Conservation (phyloP, 2,329 filamentous ascomycete genomes). For the Calonectria multiphialidica region DNA sequence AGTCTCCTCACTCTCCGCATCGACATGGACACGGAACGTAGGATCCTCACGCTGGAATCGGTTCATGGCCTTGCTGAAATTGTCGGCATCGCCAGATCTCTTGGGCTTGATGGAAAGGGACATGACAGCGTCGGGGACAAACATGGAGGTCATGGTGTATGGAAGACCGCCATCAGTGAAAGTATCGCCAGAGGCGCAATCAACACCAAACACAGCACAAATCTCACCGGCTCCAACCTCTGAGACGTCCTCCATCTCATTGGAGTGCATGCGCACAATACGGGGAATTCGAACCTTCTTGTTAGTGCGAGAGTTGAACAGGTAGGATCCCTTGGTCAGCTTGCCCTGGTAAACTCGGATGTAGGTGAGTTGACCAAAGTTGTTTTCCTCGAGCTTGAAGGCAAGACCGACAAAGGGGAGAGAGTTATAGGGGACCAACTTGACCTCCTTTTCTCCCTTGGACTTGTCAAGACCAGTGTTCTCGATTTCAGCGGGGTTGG, state of each 20-base stretch:
- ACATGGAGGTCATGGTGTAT: conserved; percentile 98
- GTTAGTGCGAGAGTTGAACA: conserved; percentile 93
- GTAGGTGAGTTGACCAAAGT: conserved; percentile 97
- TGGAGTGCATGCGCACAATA: conserved; percentile 99
- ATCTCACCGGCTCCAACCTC: conserved; percentile 98
- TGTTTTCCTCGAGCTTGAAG: conserved; percentile 99
- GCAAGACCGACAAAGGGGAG: conserved; percentile 95
- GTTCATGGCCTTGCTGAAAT: conserved; percentile 99
- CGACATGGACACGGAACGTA: conserved; percentile 95
- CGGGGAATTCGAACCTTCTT: conserved; percentile 97
- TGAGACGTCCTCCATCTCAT: conserved; percentile 97
- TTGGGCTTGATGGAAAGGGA: conserved; percentile 98
- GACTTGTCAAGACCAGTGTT: conserved; percentile 90
- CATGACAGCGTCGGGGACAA: conserved; percentile 97
- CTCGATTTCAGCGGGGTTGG: conserved; percentile 89
- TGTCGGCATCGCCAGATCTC: conserved; percentile 88
- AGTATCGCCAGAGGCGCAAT: conserved; percentile 97
- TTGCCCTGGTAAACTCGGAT: conserved; percentile 98
- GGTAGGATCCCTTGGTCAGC: conserved; percentile 86
- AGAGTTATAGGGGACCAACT: conserved; percentile 92
- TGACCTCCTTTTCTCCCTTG: conserved; percentile 82
- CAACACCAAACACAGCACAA: conserved; percentile 97
- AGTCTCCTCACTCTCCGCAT: conserved; percentile 92
- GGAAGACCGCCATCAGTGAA: conserved; percentile 95
- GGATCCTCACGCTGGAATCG: conserved; percentile 98